Evolutionary conservation across 1,139 yeast species (phyloP), one percentile per base, ranked within the genome.

Genomic region (Tardiomyces digboiensis): DNA sequence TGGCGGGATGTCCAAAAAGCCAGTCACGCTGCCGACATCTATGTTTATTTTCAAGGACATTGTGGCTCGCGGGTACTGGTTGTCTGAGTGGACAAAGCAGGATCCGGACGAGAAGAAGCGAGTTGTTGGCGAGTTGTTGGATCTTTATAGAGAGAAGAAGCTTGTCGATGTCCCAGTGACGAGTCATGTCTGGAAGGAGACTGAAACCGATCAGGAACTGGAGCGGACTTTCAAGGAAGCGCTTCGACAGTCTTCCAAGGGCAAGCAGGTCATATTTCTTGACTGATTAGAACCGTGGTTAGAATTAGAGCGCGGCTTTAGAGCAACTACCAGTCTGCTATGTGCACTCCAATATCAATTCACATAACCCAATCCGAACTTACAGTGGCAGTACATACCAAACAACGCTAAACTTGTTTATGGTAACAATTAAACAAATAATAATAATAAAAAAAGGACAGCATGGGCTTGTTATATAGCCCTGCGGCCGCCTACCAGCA

Each of bases 1-100:
- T 60, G 99, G 99, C 22, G 98, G 96, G 42, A 91, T 91, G 98
- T 86, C 97, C 5, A 80, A 81, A 71, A 91, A 87, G 66, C 98
- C 98, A 2, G 93, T 93, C 21, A 75, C 78, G 16, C 66, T 91
- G 47, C 97, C 97, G 38, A 87, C 97, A 1, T 78, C 95, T 1
- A 68, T 86, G 49, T 85, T 86, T 58, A 89, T 93, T 52, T 91
- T 91, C 71, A 91, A 88, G 63, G 84, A 89, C 58, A 65, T 91
- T 48, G 81, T 85, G 18, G 80, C 89, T 47, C 78, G 80, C 38
- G 98, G 99, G 0, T 91, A 84, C 68, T 91, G 99, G 98, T 80
- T 91, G 45, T 85, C 97, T 10, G 80, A 74, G 42, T 82, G 85
- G 68, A 75, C 82, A 52, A 78, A 80, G 57, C 65, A 72, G 46